Evolutionary conservation across 2,329 filamentous ascomycete species (phyloP).

Genomic region (Phoma herbarum): DNA sequence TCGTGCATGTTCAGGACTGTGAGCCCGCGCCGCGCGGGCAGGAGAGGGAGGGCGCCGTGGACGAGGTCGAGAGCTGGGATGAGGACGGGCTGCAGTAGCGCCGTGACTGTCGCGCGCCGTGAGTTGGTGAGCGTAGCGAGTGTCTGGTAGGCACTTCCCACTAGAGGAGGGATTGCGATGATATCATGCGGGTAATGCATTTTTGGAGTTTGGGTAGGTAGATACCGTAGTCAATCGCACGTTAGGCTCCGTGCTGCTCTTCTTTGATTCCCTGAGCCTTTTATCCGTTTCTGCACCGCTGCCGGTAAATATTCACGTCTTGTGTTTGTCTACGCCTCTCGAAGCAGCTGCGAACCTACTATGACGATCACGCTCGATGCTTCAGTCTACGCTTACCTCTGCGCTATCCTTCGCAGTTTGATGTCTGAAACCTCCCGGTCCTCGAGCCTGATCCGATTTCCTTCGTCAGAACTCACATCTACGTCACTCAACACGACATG

Average conservation of each 20-base stretch:
- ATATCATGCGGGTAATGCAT: conserved; percentile 17
- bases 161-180: neutral
- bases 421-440: too few species aligned
- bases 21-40: conserved; percentile 63
- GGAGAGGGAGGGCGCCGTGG: conserved; percentile 77
- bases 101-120: neutral
- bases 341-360: too few species aligned
- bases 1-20: conserved; percentile 82
- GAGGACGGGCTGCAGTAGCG: conserved; percentile 53
- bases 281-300: too few species aligned
- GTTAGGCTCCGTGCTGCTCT: neutral
- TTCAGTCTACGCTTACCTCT: too few species aligned
- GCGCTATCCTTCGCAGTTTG: too few species aligned
- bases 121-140: neutral
- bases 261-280: neutral
- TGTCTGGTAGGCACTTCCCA: neutral
- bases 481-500: too few species aligned
- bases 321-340: too few species aligned
- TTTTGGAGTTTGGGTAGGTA: conserved; percentile 11
- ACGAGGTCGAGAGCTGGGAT: conserved; percentile 90
- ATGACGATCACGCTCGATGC: too few species aligned
- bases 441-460: too few species aligned
- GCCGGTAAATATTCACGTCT: too few species aligned
- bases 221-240: conserved; percentile 4
- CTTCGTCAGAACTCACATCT: too few species aligned